Conservation (phyloP, 2,329 filamentous ascomycete species). For the Furcasterigmium furcatum region DNA sequence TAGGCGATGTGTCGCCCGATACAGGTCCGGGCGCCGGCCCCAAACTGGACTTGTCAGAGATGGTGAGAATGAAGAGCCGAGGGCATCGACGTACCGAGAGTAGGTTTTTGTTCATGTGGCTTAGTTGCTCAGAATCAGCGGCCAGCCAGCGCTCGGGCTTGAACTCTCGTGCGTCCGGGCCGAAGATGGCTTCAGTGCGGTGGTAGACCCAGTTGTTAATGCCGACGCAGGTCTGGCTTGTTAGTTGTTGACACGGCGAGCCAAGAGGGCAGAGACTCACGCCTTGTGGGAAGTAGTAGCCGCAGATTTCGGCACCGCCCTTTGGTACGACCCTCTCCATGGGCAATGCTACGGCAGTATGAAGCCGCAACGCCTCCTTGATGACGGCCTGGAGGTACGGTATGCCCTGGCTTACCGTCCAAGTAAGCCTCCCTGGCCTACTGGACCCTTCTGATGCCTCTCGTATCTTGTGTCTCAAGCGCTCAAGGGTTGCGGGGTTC, state of each 20-base stretch:
- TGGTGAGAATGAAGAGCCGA: neutral
- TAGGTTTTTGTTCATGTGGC: slow-evolving; percentile 9
- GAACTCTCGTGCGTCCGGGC: slow-evolving; percentile 29
- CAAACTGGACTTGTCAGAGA: slow-evolving; percentile 33
- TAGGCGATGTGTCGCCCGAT: slow-evolving; percentile 31
- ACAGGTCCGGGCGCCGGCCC: slow-evolving; percentile 47
- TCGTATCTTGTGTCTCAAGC: slow-evolving; percentile 34
- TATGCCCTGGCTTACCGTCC: slow-evolving; percentile 23
- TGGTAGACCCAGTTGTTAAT: slow-evolving; percentile 37
- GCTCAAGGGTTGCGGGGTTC: slow-evolving; percentile 20
- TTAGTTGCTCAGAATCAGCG: slow-evolving; percentile 9
- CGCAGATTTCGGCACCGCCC: slow-evolving; percentile 36
- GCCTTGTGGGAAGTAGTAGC: slow-evolving; percentile 22
- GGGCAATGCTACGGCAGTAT: slow-evolving; percentile 42
- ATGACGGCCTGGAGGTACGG: slow-evolving; percentile 49
- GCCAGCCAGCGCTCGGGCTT: slow-evolving; percentile 33
- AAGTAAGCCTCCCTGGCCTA: slow-evolving; percentile 13
- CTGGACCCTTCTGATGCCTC: slow-evolving; percentile 9
- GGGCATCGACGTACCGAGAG: slow-evolving; percentile 3
- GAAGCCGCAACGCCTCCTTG: slow-evolving; percentile 48
- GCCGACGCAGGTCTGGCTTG: slow-evolving; percentile 29
- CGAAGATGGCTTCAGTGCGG: slow-evolving; percentile 33
- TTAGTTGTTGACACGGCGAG: neutral
- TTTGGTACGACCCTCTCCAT: slow-evolving; percentile 43
- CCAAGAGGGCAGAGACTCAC: slow-evolving; percentile 9